Conservation (phyloP, 768 basidiomycete species). For the Naematelia aurantialba region DNA sequence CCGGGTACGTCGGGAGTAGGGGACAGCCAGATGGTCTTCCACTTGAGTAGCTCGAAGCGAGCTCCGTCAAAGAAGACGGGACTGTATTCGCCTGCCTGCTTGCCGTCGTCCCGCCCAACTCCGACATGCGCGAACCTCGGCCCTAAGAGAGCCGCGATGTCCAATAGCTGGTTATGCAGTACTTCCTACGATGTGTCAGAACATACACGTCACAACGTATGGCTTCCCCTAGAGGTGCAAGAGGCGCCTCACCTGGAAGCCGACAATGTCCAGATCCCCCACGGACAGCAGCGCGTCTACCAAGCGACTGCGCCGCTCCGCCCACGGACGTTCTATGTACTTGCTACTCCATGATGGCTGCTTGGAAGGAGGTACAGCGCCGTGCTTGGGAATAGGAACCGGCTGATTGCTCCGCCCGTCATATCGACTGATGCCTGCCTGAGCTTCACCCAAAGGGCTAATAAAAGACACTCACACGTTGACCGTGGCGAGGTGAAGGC, state of each 20-base stretch:
- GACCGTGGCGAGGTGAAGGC: constrained; percentile 13
- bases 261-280: constrained; percentile 37
- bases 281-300: constrained; percentile 32
- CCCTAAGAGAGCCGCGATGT: constrained; percentile 59
- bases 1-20: constrained; percentile 44
- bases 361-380: constrained; percentile 17
- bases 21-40: constrained; percentile 49
- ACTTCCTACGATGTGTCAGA: constrained; percentile 48
- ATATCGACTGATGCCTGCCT: no score
- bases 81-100: constrained; percentile 59
- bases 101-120: constrained; percentile 63
- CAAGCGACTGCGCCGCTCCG: constrained; percentile 33
- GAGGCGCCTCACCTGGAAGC: constrained; percentile 35
- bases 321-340: constrained; percentile 36
- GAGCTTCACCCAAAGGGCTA: no score
- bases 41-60: constrained; percentile 27
- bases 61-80: constrained; percentile 63
- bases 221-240: not conserved
- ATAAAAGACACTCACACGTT: constrained; percentile 18
- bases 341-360: constrained; percentile 5
- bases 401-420: constrained; percentile 21
- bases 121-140: constrained; percentile 60
- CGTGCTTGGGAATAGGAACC: constrained; percentile 27
- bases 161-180: constrained; percentile 59
- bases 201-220: not conserved